Conservation (phyloP, 208 protist species). For the Lotmaria passim region DNA sequence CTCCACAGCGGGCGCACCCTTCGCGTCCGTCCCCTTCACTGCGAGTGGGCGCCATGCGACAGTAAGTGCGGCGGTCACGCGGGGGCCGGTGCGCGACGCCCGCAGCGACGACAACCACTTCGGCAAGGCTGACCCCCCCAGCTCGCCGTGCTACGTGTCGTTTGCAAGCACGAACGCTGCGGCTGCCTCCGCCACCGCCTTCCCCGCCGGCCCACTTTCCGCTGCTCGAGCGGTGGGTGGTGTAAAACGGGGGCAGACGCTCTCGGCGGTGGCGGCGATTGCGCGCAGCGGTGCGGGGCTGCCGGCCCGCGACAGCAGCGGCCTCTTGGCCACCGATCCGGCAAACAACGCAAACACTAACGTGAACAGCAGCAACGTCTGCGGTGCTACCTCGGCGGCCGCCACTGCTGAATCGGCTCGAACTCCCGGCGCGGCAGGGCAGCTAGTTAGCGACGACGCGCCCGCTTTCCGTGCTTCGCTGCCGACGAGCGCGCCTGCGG, state of each 20-base stretch:
- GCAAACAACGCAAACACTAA: not conserved
- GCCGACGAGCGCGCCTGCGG: not conserved
- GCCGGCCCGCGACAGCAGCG: conserved; percentile 14
- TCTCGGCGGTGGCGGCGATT: conserved; percentile 3
- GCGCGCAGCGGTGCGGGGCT: conserved; percentile 14
- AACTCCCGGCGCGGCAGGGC: not conserved
- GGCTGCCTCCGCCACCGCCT: not conserved
- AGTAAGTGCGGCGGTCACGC: conserved; percentile 29
- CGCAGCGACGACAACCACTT: conserved; percentile 23
- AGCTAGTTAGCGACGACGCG: conserved; percentile 3
- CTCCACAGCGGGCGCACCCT: not conserved
- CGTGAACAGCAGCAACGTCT: not conserved
- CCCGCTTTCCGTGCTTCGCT: not conserved
- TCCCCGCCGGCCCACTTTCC: conserved; percentile 9
- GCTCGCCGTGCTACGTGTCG: conserved; percentile 15
- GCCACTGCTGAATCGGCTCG: not conserved
- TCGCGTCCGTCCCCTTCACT: not conserved
- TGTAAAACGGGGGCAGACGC: conserved; percentile 4
- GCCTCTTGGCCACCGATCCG: not conserved
- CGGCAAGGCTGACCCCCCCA: not conserved
- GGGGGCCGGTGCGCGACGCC: conserved; percentile 21
- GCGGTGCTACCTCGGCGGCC: not conserved
- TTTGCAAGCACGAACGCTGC: conserved; percentile 6
- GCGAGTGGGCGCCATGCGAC: not conserved
- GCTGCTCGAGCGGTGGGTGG: conserved; percentile 14